Evolutionary conservation across 768 basidiomycete species (phyloP).

Genomic region (Podaxis sp.): DNA sequence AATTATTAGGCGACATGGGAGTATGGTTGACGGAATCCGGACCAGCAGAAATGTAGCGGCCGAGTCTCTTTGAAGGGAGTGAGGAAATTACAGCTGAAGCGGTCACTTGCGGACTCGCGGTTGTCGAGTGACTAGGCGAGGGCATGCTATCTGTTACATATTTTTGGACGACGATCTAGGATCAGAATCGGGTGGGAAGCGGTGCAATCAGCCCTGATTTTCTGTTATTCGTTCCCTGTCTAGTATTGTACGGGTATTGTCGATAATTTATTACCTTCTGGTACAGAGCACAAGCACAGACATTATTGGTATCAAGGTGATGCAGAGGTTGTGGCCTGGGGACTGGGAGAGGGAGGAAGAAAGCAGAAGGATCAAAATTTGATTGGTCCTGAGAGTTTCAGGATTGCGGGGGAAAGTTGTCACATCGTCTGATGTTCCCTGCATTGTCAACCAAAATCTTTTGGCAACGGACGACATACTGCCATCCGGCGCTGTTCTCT

Average conservation of each 20-base stretch:
- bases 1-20: too few species aligned
- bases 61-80: not conserved
- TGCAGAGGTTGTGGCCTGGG: too few species aligned
- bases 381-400: not conserved
- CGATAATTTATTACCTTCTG: too few species aligned
- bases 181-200: too few species aligned
- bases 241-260: too few species aligned
- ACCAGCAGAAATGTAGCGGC: too few species aligned
- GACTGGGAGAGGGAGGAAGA: too few species aligned
- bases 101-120: not conserved
- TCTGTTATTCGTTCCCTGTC: too few species aligned
- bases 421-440: not conserved
- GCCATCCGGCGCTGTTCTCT: constrained; percentile 2
- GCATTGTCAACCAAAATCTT: constrained; percentile 1
- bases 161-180: not conserved
- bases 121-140: not conserved
- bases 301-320: too few species aligned
- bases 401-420: not conserved
- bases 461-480: not conserved
- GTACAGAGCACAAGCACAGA: too few species aligned
- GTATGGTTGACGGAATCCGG: too few species aligned
- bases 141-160: not conserved
- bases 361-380: not conserved
- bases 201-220: too few species aligned
- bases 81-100: not conserved